These are phyloP conservation scores for Trichoderma asperelloides DNA, from an alignment of 495 filamentous ascomycete genomes.

Conservation along the genomic window DNA sequence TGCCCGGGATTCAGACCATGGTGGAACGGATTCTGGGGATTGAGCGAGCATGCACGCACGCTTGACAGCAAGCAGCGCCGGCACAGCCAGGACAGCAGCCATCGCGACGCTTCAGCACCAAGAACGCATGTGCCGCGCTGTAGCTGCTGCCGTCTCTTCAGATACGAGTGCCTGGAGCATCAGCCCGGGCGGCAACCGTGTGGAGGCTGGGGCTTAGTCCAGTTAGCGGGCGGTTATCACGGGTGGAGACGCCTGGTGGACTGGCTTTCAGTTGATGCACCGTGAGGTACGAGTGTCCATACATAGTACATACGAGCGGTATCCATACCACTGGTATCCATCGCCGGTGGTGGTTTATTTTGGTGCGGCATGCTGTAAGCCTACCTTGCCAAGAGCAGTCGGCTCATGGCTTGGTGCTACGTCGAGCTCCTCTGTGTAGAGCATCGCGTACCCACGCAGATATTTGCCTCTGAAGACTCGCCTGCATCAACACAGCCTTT, in stretches of 20 bases:
- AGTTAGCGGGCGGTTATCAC: constrained; percentile 8
- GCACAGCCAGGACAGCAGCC: neutral
- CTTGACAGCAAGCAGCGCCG: neutral
- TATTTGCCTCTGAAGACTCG: neutral
- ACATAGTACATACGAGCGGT: neutral
- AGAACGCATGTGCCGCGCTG: neutral
- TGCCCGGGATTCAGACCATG: neutral
- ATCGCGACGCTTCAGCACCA: neutral
- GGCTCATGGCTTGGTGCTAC: neutral
- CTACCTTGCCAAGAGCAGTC: neutral
- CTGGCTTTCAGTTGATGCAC: constrained; percentile 1
- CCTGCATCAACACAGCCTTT: neutral
- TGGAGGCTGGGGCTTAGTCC: constrained; percentile 6
- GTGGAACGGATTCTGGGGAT: neutral
- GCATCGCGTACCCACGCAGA: neutral
- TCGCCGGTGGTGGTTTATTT: neutral
- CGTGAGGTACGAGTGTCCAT: neutral
- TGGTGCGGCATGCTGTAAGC: neutral
- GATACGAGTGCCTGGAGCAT: constrained; percentile 4
- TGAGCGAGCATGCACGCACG: neutral
- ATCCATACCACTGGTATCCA: constrained; percentile 1
- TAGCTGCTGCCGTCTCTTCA: neutral
- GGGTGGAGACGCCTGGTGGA: neutral
- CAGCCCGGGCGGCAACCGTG: constrained; percentile 6
- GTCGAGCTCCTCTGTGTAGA: neutral